Evolutionary conservation across 1,139 yeast species (phyloP), one percentile per base, ranked within the genome.

Genomic region (Diutina mesorugosa): DNA sequence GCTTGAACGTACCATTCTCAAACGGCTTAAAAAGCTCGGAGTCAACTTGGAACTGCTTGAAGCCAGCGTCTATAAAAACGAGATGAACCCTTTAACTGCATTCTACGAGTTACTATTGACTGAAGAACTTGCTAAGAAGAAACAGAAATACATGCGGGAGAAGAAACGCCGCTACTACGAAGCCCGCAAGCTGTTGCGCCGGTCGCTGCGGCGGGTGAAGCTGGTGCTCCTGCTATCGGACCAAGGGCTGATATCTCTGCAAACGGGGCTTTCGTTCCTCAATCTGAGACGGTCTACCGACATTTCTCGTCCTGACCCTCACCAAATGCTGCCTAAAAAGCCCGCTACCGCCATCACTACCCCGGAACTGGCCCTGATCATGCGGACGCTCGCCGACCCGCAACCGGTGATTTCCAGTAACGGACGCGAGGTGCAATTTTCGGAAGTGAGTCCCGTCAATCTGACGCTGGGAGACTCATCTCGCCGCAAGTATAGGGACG

Each of bases 31-130:
- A 54, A 78, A 84, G 57, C 71, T 85, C 21, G 88, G 90, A 28
- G 73, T 91, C 54, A 90, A 89, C 64, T 74, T 81, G 9, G 86
- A 83, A 9, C 72, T 77, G 6, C 71, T 93, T 45, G 84, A 84
- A 60, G 75, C 78, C 6, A 81, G 88, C 28, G 84, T 91, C 1
- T 65, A 72, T 28, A 74, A 80, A 57, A 80, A 80, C 56, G 83
- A 84, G 58, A 84, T 90, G 71, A 96, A 89, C 66, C 76, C 90
- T 0, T 70, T 89, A 29, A 84, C 91, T n/a, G 97, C 96, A 0
- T 76, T 88, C 59, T 93, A 95, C 87, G 86, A 85, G 54, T 72
- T 93, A 14, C 70, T 86, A 14, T 71, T 89, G 21, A 91, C 89
- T 47, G 76, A 79, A 56, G 95, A 87, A 61, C 72, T 71, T 56